phyloP scores from a whole-genome alignment of 176 grass and related monocot species.

The Oryza coarctata region DNA sequence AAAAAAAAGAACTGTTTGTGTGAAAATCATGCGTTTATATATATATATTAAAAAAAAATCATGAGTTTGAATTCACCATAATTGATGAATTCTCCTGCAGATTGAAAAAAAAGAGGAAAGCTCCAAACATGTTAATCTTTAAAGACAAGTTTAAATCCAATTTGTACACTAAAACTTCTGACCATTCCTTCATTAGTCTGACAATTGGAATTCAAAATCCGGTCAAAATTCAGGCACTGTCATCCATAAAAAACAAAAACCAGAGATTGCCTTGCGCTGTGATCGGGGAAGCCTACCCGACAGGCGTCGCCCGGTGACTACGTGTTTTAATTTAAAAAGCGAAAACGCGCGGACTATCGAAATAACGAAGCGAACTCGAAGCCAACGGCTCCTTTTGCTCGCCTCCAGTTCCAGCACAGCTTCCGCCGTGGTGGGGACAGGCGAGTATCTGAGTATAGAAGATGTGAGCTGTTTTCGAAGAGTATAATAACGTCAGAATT shows the following conservation, averaged over 20 bases:
- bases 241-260: no score
- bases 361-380: conserved; percentile 8
- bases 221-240: background rate
- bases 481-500: background rate
- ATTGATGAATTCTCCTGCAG: no score
- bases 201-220: background rate
- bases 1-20: no score
- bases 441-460: background rate
- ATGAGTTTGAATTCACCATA: no score
- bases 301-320: background rate
- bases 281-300: background rate
- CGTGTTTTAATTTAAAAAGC: background rate
- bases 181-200: no score
- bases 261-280: no score
- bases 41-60: no score
- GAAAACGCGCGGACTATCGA: background rate
- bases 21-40: no score
- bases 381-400: conserved; percentile 30
- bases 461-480: background rate
- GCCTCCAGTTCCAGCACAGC: conserved; percentile 22
- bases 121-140: no score
- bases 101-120: no score
- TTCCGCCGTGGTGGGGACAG: background rate
- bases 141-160: no score
- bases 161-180: background rate